These are phyloP conservation scores for Cercophora samala DNA, from an alignment of 495 filamentous ascomycete species.

Conservation along the genomic window DNA sequence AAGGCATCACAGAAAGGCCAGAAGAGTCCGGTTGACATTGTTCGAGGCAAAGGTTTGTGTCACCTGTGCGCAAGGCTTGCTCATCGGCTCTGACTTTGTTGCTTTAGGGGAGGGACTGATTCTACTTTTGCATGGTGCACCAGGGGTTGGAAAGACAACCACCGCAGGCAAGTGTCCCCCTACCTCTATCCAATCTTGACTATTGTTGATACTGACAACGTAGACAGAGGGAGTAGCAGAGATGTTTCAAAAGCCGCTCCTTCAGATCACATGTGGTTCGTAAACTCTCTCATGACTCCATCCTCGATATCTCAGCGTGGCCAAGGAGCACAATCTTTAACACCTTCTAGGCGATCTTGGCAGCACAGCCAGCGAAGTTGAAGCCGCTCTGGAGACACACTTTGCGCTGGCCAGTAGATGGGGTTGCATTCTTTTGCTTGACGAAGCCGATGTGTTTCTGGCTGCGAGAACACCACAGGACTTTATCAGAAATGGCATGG, in stretches of 20 bases:
- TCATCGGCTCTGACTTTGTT: too few species aligned
- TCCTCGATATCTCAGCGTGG: too few species aligned
- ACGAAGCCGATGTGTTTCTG: conserved; percentile 59
- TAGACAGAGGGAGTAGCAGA: conserved; percentile 32
- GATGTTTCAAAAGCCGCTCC: conserved; percentile 26
- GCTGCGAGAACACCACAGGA: conserved; percentile 37
- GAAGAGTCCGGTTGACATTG: conserved; percentile 38
- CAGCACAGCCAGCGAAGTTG: conserved; percentile 34
- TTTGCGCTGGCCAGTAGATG: conserved; percentile 42
- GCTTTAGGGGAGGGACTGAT: conserved; percentile 46
- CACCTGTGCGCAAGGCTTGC: background rate
- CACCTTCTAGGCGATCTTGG: conserved; percentile 37
- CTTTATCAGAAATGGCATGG: conserved; percentile 48
- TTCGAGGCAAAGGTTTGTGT: conserved; percentile 45
- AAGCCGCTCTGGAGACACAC: conserved; percentile 37
- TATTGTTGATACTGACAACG: too few species aligned
- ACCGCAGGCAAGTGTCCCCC: conserved; percentile 35
- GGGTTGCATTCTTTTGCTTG: conserved; percentile 51
- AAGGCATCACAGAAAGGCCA: conserved; percentile 24
- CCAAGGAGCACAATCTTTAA: background rate
- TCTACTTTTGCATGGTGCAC: conserved; percentile 46
- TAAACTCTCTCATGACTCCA: too few species aligned
- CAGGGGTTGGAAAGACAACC: conserved; percentile 47
- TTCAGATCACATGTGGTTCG: conserved; percentile 35
- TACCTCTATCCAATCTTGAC: too few species aligned